These are phyloP conservation scores for Claviceps spartinae DNA, from an alignment of 2,329 filamentous ascomycete genomes.

Conservation along the genomic window DNA sequence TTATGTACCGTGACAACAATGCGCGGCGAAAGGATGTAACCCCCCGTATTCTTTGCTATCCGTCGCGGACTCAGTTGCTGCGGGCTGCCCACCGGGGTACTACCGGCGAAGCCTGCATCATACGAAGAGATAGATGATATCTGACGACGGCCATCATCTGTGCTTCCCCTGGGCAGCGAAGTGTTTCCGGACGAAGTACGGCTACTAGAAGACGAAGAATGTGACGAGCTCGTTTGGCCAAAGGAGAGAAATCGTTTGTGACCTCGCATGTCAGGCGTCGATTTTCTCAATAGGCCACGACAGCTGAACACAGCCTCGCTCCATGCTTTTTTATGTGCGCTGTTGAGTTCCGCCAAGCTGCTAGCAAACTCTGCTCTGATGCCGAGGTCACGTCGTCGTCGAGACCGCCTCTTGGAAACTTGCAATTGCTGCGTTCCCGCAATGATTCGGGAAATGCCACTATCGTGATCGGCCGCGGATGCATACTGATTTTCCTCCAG, in stretches of 20 bases:
- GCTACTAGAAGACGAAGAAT: conserved; percentile 1
- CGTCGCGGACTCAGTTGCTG: conserved; percentile 4
- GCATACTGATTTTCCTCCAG: neutral
- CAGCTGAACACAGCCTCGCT: conserved; percentile 8
- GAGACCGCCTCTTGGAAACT: conserved; percentile 6
- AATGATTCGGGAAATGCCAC: neutral
- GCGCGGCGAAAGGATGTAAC: conserved; percentile 25
- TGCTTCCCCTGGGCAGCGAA: neutral
- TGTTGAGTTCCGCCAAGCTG: conserved; percentile 6
- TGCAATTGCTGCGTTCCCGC: conserved; percentile 4
- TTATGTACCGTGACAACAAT: conserved; percentile 31
- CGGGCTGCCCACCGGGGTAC: neutral
- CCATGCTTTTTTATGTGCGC: conserved; percentile 5
- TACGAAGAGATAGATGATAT: conserved; percentile 2
- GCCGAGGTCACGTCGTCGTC: neutral
- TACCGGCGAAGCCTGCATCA: neutral
- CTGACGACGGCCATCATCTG: neutral
- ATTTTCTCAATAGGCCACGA: conserved; percentile 7
- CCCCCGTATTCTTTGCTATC: conserved; percentile 3
- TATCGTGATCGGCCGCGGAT: neutral
- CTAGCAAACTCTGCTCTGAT: conserved; percentile 1
- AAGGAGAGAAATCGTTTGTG: conserved; percentile 4
- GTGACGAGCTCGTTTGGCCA: conserved; percentile 1
- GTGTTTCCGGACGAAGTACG: conserved; percentile 1
- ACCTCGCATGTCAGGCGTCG: conserved; percentile 4